Evolutionary conservation across 768 basidiomycete species (phyloP), one percentile per base, ranked within the genome.

Genomic region (Lactarius indigo): DNA sequence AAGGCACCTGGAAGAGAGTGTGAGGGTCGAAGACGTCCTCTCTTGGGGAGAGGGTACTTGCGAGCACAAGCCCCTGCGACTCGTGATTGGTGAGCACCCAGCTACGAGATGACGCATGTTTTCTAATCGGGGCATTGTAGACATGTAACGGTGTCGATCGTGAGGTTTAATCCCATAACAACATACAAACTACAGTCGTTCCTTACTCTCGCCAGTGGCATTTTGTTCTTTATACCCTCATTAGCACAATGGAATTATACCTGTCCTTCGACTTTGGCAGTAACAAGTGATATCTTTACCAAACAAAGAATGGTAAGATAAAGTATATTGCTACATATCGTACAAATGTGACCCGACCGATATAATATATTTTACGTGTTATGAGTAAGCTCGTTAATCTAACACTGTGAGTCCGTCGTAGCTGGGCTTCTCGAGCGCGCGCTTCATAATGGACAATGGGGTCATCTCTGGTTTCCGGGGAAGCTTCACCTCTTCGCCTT

Each of bases 341-440:
- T 55, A 13, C n/a, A 39, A 28, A 17, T 66, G 47, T 13, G 42
- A 1, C n/a, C n/a, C n/a, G n/a, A 20, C 6, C 6, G 44, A 6
- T n/a, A 9, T 9, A n/a, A 47, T 20, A n/a, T 10, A 47, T 47
- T 47, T 47, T 47, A 47, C n/a, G n/a, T n/a, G 5, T 2, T 50
- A 12, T 3, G n/a, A 47, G 44, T 3, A 47, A 50, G 47, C 23
- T n/a, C 52, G 15, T 77, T 70, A 88, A 74, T 87, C 87, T 23
- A 84, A 71, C 20, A 88, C 84, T n/a, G 81, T 77, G 60, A 90
- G 75, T 15, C 81, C 82, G n/a, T 82, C 82, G 66, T 80, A 90
- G 69, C 85, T 85, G 75, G 74, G 75, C 75, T 75, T 78, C 72
- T 75, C 75, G 68, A 85, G 69, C 9, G 80, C 80, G 74, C 80